Conservation (phyloP, 2,329 filamentous ascomycete genomes). For the Sporothrix brunneoviolacea region DNA sequence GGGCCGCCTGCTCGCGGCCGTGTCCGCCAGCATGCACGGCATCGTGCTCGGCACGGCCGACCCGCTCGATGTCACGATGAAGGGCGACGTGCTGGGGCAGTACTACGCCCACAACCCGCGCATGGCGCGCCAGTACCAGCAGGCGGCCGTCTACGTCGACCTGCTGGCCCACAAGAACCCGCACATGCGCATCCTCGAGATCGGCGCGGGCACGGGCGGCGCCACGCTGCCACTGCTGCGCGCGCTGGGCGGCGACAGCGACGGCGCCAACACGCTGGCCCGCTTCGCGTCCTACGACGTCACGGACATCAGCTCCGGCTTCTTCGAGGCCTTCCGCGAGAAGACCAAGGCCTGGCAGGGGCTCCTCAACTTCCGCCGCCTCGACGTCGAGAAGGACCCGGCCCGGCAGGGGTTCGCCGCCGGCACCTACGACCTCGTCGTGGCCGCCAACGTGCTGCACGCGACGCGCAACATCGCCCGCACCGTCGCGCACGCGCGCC, state of each 20-base stretch:
- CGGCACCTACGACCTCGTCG: slow-evolving; percentile 27
- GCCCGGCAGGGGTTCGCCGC: slow-evolving; percentile 27
- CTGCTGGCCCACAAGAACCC: slow-evolving; percentile 22
- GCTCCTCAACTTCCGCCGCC: slow-evolving; percentile 13
- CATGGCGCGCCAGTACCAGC: slow-evolving; percentile 20
- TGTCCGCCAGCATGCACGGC: slow-evolving; percentile 15
- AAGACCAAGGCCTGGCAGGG: slow-evolving; percentile 21
- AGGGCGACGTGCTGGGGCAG: slow-evolving; percentile 20
- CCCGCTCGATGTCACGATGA: slow-evolving; percentile 25
- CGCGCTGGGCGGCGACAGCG: slow-evolving; percentile 9
- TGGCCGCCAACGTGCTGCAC: slow-evolving; percentile 30
- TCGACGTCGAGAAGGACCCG: slow-evolving; percentile 28
- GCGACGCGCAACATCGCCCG: slow-evolving; percentile 22
- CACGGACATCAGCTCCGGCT: slow-evolving; percentile 35
- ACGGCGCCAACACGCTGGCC: background rate
- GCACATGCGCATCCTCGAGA: slow-evolving; percentile 29
- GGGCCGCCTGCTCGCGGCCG: slow-evolving; percentile 14
- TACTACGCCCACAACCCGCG: slow-evolving; percentile 20
- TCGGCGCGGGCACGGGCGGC: slow-evolving; percentile 30
- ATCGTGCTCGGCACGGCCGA: slow-evolving; percentile 24
- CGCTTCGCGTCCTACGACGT: slow-evolving; percentile 30
- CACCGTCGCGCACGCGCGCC: slow-evolving; percentile 19
- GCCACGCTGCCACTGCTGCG: slow-evolving; percentile 22
- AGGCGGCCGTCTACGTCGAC: slow-evolving; percentile 17
- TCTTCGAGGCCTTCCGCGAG: slow-evolving; percentile 31